Evolutionary conservation across 352 stramenopile species (phyloP).

Genomic region (Phytophthora sojae): DNA sequence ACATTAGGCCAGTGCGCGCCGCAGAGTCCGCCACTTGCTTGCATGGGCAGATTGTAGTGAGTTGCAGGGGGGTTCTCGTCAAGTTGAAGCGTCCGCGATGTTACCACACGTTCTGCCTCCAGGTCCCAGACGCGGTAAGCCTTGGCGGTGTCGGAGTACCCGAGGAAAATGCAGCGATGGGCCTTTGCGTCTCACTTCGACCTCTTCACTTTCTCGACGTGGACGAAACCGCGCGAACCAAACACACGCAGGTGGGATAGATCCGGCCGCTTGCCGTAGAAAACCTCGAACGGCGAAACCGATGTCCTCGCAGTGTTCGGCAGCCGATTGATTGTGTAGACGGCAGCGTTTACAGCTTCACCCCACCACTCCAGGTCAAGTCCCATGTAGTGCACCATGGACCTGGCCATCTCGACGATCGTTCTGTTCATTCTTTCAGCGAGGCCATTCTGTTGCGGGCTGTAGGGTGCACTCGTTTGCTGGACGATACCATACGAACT

Average conservation of each 20-base stretch:
- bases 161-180: neutral
- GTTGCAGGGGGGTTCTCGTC: neutral
- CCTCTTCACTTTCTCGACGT: neutral
- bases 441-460: neutral
- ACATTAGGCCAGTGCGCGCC: neutral
- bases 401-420: neutral
- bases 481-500: neutral
- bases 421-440: neutral
- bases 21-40: neutral
- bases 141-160: neutral
- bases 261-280: neutral
- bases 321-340: neutral
- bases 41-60: neutral
- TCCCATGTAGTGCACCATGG: neutral
- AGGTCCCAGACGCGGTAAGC: conserved; percentile 14
- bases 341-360: neutral
- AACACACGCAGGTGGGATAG: neutral
- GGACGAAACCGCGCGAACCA: neutral
- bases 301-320: neutral
- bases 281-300: neutral
- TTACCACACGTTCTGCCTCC: conserved; percentile 5
- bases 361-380: neutral
- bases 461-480: neutral
- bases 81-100: conserved; percentile 2
- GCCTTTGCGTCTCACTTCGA: neutral